Evolutionary conservation across 768 basidiomycete species (phyloP).

Genomic region (Postia placenta): DNA sequence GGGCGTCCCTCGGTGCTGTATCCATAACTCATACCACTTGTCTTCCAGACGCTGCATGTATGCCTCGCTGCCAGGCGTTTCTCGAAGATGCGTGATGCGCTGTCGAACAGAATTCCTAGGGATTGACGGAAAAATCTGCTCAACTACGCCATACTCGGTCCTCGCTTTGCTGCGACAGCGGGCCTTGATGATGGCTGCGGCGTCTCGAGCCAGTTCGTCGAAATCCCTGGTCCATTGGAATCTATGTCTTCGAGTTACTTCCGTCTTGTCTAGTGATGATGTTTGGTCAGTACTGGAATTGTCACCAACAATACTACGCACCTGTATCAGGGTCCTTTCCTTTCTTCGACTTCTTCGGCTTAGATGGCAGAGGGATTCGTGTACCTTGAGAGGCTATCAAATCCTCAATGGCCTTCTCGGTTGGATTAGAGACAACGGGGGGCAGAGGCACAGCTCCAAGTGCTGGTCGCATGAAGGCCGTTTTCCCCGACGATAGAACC

Average conservation of each 20-base stretch:
- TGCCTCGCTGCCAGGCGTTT: constrained; percentile 58
- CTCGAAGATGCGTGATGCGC: constrained; percentile 54
- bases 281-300: not conserved
- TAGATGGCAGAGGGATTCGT: constrained; percentile 24
- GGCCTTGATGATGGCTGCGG: constrained; percentile 73
- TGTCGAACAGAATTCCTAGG: constrained; percentile 67
- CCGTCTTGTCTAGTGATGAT: constrained; percentile 6
- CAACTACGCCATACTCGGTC: constrained; percentile 67
- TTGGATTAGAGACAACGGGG: constrained; percentile 36
- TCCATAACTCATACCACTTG: constrained; percentile 76
- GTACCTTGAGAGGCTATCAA: constrained; percentile 50
- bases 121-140: constrained; percentile 77
- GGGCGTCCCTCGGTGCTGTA: constrained; percentile 58
- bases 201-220: constrained; percentile 86
- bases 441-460: constrained; percentile 23
- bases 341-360: constrained; percentile 24
- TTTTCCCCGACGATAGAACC: constrained; percentile 30
- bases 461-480: constrained; percentile 5
- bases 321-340: constrained; percentile 27
- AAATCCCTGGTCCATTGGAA: constrained; percentile 85
- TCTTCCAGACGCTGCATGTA: constrained; percentile 79
- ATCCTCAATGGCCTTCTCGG: constrained; percentile 44
- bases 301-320: constrained; percentile 5
- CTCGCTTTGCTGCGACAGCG: constrained; percentile 59
- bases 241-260: constrained; percentile 42